phyloP scores from a whole-genome alignment of 768 basidiomycete species.

The Russula sp. region DNA sequence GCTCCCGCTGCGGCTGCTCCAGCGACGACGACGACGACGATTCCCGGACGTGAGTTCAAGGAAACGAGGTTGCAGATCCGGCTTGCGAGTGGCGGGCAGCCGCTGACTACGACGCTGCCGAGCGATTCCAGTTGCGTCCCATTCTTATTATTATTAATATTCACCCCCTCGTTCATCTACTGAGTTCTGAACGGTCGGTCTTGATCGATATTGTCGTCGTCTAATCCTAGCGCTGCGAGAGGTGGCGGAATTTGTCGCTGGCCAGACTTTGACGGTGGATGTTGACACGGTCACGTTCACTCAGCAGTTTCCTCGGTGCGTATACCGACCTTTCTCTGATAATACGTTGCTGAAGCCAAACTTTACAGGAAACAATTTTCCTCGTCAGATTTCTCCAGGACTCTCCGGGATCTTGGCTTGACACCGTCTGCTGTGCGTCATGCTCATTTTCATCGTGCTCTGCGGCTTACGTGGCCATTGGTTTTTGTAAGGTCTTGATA shows the following conservation, averaged over 20 bases:
- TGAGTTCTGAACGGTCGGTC: background rate
- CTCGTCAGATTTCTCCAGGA: slow-evolving; percentile 66
- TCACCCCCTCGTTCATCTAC: background rate
- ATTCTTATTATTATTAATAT: background rate
- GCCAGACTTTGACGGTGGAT: slow-evolving; percentile 58
- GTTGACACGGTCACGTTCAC: slow-evolving; percentile 75
- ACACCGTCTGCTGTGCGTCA: slow-evolving; percentile 80
- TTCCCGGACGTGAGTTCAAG: slow-evolving; percentile 67
- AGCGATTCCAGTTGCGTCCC: slow-evolving; percentile 63
- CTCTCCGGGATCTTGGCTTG: slow-evolving; percentile 75
- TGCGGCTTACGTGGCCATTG: background rate
- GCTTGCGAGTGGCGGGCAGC: slow-evolving; percentile 70
- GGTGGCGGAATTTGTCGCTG: slow-evolving; percentile 83
- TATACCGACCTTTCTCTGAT: background rate
- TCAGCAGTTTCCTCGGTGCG: slow-evolving; percentile 79
- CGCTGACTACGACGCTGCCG: slow-evolving; percentile 72
- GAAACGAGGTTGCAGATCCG: slow-evolving; percentile 90
- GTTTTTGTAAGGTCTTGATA: slow-evolving; percentile 13
- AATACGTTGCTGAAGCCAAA: background rate
- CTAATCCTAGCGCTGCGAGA: slow-evolving; percentile 56
- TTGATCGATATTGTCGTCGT: background rate
- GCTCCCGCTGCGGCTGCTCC: slow-evolving; percentile 34
- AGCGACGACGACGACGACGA: slow-evolving; percentile 27
- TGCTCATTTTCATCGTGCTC: background rate
- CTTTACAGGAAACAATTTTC: slow-evolving; percentile 66